Evolutionary conservation across 768 basidiomycete species (phyloP).

Genomic region (Hortiboletus flavorubellus): DNA sequence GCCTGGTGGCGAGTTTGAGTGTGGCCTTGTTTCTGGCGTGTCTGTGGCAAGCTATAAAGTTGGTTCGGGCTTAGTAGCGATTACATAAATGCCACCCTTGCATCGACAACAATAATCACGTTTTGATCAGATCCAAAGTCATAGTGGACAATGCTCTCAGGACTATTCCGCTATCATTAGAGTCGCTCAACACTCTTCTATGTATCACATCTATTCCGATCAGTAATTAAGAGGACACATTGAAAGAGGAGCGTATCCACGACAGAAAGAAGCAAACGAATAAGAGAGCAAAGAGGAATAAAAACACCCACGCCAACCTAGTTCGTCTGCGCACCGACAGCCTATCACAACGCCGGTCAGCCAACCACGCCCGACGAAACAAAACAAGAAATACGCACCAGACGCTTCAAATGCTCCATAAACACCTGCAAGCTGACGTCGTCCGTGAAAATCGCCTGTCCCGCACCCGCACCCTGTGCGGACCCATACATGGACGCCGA

Average conservation of each 20-base stretch:
- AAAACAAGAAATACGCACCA: conserved; percentile 48
- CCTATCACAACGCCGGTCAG: conserved; percentile 35
- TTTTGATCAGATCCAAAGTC: too few relatives aligned
- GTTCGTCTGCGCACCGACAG: conserved; percentile 68
- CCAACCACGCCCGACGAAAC: not conserved
- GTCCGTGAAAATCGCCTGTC: conserved; percentile 97
- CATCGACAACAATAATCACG: too few relatives aligned
- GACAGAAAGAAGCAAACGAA: not conserved
- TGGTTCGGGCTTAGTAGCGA: too few relatives aligned
- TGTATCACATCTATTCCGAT: conserved; percentile 13
- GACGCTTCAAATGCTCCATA: conserved; percentile 94
- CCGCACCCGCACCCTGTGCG: conserved; percentile 57
- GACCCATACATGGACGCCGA: conserved; percentile 88
- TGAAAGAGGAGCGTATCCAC: conserved; percentile 7
- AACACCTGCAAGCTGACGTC: conserved; percentile 97
- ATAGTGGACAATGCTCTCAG: too few relatives aligned
- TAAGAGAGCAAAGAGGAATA: not conserved
- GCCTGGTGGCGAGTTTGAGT: too few relatives aligned
- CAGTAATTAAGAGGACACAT: conserved; percentile 7
- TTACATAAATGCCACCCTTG: too few relatives aligned
- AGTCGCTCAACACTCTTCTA: too few relatives aligned
- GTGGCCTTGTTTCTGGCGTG: too few relatives aligned
- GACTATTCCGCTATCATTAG: too few relatives aligned
- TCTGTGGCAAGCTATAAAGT: too few relatives aligned
- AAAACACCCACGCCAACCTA: conserved; percentile 23